Evolutionary conservation across 1,284 basidiomycete genomes (phyloP), one percentile per base, ranked within the genome.

Genomic region (Taiwanofungus camphoratus): DNA sequence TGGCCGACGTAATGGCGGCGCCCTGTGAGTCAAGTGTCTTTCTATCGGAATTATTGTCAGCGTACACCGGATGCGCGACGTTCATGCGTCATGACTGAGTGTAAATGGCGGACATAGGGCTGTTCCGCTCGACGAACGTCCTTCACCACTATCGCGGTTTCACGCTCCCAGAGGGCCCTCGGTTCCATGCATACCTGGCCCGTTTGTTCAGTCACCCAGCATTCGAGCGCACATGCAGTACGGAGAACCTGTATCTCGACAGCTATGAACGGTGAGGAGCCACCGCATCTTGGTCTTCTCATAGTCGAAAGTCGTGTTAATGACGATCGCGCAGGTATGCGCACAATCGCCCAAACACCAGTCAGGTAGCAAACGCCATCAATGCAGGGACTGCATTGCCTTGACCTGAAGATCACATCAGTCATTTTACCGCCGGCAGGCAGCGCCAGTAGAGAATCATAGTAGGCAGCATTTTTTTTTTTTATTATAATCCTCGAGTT

Each of bases 91-190:
- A n/a, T n/a, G n/a, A n/a, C n/a, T n/a, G n/a, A n/a, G n/a, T n/a
- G n/a, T n/a, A n/a, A n/a, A n/a, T n/a, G n/a, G n/a, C n/a, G n/a
- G n/a, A 34, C 6, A 16, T 18, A 86, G 82, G 81, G 84, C 57
- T 87, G 1, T 81, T 77, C 60, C 69, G 85, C 21, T 72, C 83
- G 7, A 76, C 65, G 7, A 77, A 77, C 31, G 85, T 84, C 3
- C 63, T 90, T 33, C 73, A 70, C 41, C 78, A 86, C 56, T 90
- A 87, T 52, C 74, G 84, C 12, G 79, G 74, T 0, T 87, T 87
- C 54, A 66, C 71, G 34, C 53, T 80, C 27, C 79, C 76, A 0
- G 48, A 62, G 26, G 73, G 69, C 3, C 57, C 62, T 3, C 73
- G 69, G 35, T 74, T 83, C 56, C 56, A 64, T 18, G 68, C 62